Evolutionary conservation across 768 basidiomycete species (phyloP), one percentile per base, ranked within the genome.

Genomic region (Podaxis carcinomalis): DNA sequence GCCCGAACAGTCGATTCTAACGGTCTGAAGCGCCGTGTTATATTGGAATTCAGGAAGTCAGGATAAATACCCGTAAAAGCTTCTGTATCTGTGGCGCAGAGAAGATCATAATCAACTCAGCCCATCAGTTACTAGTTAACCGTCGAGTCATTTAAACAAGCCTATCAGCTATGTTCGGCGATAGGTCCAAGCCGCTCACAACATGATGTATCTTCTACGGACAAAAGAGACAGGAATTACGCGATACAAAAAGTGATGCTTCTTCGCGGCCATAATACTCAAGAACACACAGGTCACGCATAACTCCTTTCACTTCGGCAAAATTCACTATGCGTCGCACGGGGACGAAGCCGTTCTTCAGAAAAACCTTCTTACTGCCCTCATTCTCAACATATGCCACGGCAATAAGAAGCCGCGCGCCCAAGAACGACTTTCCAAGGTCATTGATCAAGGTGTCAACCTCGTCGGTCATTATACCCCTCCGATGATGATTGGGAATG

Each of bases 391-490:
- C 67, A 51, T 81, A 82, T 5, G 80, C 76, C 10, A 73, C 71
- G 1, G 72, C 80, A 13, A 74, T 70, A 60, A 89, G 75, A 51
- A 68, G 68, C 7, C 77, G 77, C 6, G 80, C 76, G 0, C 80
- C 77, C 89, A 91, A 88, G 52, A 85, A 74, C 1, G 87, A 87
- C 44, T 89, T 74, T 21, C 75, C 83, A 88, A 90, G 90, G 11
- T 78, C 66, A n/a, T 79, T 67, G 47, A 91, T 56, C 32, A 92
- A 51, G 4, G 79, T 80, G 6, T 70, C 71, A 35, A 92, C 67
- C 0, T 80, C 87, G 16, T 81, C 83, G 25, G 82, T 80, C 90
- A 91, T 91, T 63, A 92, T 89, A 0, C 89, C 88, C 64, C 74
- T 77, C 28, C 87, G 78, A 59, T 90, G 88, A 66, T 88, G 81